phyloP scores from a whole-genome alignment of 768 basidiomycete genomes.

The Boletus rubescentipes region DNA sequence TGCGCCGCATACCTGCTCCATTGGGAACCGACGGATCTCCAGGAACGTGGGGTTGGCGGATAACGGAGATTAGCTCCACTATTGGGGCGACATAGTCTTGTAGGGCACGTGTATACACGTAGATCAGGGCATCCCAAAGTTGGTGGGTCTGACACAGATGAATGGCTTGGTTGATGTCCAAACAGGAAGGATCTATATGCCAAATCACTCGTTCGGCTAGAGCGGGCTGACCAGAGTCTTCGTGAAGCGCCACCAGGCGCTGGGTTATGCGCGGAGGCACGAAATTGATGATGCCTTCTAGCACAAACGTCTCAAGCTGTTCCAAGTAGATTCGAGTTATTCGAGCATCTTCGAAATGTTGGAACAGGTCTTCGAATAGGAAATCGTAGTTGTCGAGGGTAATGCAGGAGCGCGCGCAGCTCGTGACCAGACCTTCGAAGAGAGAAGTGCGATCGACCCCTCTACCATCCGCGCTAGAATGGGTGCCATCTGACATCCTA shows the following conservation, averaged over 20 bases:
- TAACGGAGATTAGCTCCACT: conserved; percentile 77
- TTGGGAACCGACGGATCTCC: conserved; percentile 4
- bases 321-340: conserved; percentile 83
- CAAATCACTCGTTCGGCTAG: conserved; percentile 88
- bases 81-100: conserved; percentile 88
- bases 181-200: conserved; percentile 88
- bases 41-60: conserved; percentile 43
- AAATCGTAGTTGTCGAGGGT: conserved; percentile 81
- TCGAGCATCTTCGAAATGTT: conserved; percentile 80
- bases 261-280: conserved; percentile 91
- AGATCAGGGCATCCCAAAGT: conserved; percentile 92
- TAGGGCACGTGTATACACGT: conserved; percentile 88
- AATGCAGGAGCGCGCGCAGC: conserved; percentile 77
- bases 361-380: conserved; percentile 91
- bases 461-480: conserved; percentile 74
- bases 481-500: conserved; percentile 87
- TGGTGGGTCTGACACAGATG: conserved; percentile 76
- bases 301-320: conserved; percentile 79
- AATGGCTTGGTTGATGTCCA: conserved; percentile 94
- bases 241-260: conserved; percentile 75
- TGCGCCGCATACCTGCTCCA: conserved; percentile 15
- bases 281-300: conserved; percentile 66
- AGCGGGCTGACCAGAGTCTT: conserved; percentile 65
- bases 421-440: conserved; percentile 83
- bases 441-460: conserved; percentile 91